Evolutionary conservation across 306 rosid genomes (phyloP).

Genomic region (Lagenaria siceraria): DNA sequence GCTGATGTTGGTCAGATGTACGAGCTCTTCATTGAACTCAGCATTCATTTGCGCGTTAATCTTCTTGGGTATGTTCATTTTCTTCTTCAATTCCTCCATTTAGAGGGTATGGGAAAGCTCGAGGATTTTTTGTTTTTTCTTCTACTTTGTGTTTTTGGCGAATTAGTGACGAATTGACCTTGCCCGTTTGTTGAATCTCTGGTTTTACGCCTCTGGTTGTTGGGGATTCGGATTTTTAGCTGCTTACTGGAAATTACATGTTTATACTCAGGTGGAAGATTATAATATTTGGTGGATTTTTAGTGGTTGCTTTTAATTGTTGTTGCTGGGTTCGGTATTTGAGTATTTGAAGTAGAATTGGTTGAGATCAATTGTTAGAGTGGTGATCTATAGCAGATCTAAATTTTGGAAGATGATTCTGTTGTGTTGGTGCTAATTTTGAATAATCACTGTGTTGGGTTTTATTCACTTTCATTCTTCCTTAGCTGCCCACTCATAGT

Average conservation of each 20-base stretch:
- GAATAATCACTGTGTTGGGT: neutral
- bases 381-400: slow-evolving; percentile 8
- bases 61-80: slow-evolving; percentile 45
- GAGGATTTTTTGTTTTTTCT: neutral
- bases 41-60: slow-evolving; percentile 64
- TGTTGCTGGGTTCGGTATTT: neutral
- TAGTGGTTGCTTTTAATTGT: neutral
- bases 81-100: neutral
- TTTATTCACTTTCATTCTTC: neutral
- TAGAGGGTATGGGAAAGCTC: neutral
- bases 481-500: neutral
- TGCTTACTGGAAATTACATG: neutral
- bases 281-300: neutral
- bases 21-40: slow-evolving; percentile 68
- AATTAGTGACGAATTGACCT: neutral
- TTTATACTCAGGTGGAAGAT: neutral
- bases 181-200: neutral
- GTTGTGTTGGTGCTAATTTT: neutral
- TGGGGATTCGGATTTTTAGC: neutral
- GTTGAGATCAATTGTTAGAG: neutral
- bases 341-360: neutral
- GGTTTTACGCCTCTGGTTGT: neutral
- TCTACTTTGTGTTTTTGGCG: neutral
- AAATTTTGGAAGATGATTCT: neutral
- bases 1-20: slow-evolving; percentile 86